Percentiles rank a stretch among this genome's conserved stretches.
Evolutionary conservation across 225 moss, liverwort and hornwort genomes (phyloP).

Genomic region (Bryoerythrophyllum caledonicum): DNA sequence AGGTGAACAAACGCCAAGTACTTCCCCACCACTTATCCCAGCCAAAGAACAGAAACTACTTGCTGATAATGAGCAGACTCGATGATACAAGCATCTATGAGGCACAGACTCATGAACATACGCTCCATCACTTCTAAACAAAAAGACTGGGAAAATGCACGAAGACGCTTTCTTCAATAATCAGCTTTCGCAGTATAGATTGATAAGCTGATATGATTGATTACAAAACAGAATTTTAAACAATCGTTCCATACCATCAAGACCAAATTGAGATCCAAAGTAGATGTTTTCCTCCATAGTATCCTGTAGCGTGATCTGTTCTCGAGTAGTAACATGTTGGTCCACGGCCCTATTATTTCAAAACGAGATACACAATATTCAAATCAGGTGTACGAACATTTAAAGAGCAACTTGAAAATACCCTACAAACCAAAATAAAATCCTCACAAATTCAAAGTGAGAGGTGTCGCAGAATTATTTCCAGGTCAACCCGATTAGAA

Average conservation of each 20-base stretch:
- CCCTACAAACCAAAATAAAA: neutral
- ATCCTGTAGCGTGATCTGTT: constrained; percentile 96
- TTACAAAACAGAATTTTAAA: neutral
- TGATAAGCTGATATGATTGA: constrained; percentile 6
- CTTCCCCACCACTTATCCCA: constrained; percentile 3
- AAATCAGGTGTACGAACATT: constrained; percentile 21
- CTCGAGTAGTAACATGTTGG: constrained; percentile 94
- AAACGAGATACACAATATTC: constrained; percentile 12
- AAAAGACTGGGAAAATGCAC: constrained; percentile 1
- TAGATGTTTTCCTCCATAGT: constrained; percentile 79
- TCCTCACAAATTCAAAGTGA: constrained; percentile 7
- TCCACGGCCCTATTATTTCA: constrained; percentile 64
- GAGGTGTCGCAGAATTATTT: neutral
- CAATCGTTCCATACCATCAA: constrained; percentile 65
- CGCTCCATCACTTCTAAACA: neutral
- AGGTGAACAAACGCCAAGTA: neutral
- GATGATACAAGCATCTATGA: neutral
- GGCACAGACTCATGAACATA: constrained; percentile 16
- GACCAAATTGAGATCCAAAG: constrained; percentile 79
- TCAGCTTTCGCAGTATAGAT: neutral
- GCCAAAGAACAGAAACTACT: constrained; percentile 10
- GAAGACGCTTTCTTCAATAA: neutral
- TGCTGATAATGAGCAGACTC: neutral
- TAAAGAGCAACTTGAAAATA: neutral
- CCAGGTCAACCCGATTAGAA: neutral